Base-by-base conservation (phyloP, 2,329 filamentous ascomycete genomes). In the Microcyclospora pomicola region DNA sequence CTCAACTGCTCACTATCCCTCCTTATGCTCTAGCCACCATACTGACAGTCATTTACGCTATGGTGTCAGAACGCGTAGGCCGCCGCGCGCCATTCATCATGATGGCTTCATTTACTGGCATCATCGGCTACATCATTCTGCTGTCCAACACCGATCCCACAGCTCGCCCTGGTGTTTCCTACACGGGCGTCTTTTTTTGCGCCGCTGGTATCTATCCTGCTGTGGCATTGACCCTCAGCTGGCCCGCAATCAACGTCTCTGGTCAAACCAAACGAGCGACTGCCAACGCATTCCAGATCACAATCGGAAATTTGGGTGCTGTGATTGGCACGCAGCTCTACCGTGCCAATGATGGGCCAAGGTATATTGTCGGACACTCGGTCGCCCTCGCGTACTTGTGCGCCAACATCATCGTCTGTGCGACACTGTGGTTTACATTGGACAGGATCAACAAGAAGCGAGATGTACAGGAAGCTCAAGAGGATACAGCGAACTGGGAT, bases 291-390 rank as follows among this genome's bases (percentile, higher is more conserved):
- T 73, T 83, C 70, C 77, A 82, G 48, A 82, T 83, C 40, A 77
- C 72, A 9, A 76, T 83, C 36, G 80, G 78, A 0, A 82, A 82
- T 45, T 52, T 79, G 1, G 79, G 78, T 0, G 77, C 76, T 0
- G 75, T 82, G 0, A 48, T 84, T 15, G 79, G 78, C 0, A 83
- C 78, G 1, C 78, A 84, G 56, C 54, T 84, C 1, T 83, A 83
- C 53, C 65, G 78, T 2, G 63, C 67, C 0, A 61, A 67, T 2
- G 73, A 75, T 19, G 71, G 67, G 0, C 80, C 79, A 1, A 62
- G 75, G 27, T 83, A 73, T 48, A 64, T 77, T 35, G 61, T 82
- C 0, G 80, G 80, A 0, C 79, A 84, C 53, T 69, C 71, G 0
- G 71, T 82, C 48, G 77, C 78, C 0, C 51, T 83, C 32, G 77